These are phyloP conservation scores for Thelonectria blattea DNA, from an alignment of 2,329 filamentous ascomycete genomes.

Conservation along the genomic window DNA sequence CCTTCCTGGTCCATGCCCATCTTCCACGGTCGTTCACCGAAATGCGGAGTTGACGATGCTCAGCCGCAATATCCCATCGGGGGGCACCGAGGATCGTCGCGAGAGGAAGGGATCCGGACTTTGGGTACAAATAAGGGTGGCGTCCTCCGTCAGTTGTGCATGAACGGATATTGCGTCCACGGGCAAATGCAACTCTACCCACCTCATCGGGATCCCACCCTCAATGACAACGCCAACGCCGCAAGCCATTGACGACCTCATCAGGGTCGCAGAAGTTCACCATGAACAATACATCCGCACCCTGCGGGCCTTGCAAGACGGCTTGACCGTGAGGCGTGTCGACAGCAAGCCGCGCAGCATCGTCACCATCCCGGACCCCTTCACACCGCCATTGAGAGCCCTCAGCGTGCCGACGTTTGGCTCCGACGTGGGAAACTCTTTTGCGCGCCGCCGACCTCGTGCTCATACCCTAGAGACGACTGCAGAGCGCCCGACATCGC, in stretches of 20 bases:
- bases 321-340: conserved; percentile 25
- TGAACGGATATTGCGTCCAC: background rate
- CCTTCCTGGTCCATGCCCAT: conserved; percentile 1
- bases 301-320: conserved; percentile 40
- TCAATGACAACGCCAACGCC: conserved; percentile 31
- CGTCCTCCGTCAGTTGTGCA: background rate
- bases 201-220: conserved; percentile 9
- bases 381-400: conserved; percentile 40
- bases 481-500: conserved; percentile 33
- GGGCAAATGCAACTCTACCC: conserved; percentile 3
- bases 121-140: conserved; percentile 6
- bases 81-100: conserved; percentile 19
- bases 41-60: conserved; percentile 14
- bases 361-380: conserved; percentile 28
- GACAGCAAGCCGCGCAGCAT: conserved; percentile 29
- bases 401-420: conserved; percentile 30
- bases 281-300: conserved; percentile 45
- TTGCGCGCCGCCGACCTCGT: conserved; percentile 30
- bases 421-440: conserved; percentile 20
- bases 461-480: conserved; percentile 41
- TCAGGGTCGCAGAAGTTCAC: conserved; percentile 41
- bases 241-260: conserved; percentile 43
- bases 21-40: conserved; percentile 33
- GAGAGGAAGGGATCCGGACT: background rate
- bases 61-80: conserved; percentile 36